phyloP scores from a whole-genome alignment of 306 rosid genomes.

The Sicyos baderoa region DNA sequence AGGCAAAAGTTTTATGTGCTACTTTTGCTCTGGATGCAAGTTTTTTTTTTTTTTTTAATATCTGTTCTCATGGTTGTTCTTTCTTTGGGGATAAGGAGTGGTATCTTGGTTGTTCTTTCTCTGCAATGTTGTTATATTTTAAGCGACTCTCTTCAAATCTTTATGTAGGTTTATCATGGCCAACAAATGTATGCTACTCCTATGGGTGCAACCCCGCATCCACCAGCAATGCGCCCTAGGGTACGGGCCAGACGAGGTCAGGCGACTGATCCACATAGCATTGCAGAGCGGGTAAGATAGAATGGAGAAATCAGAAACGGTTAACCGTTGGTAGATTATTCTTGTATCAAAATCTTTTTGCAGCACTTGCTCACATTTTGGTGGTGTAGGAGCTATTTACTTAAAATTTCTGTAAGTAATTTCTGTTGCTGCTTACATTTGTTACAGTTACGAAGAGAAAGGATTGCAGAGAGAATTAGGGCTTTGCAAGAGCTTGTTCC shows the following conservation, averaged over 20 bases:
- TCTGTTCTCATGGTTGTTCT: not conserved
- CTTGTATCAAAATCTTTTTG: not conserved
- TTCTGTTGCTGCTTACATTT: slow-evolving; percentile 13
- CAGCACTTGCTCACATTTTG: not conserved
- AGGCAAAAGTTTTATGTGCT: no score
- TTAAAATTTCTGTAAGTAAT: not conserved
- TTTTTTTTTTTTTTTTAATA: not conserved
- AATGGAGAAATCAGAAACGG: not conserved
- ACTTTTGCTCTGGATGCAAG: not conserved
- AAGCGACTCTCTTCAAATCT: slow-evolving; percentile 4
- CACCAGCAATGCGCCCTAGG: slow-evolving; percentile 92
- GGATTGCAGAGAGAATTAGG: slow-evolving; percentile 95
- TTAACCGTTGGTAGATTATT: not conserved
- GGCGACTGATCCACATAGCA: slow-evolving; percentile 99
- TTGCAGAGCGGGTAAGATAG: slow-evolving; percentile 82
- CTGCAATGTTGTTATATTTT: no score
- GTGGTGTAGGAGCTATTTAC: not conserved
- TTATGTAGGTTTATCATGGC: slow-evolving; percentile 68
- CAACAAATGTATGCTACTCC: slow-evolving; percentile 53
- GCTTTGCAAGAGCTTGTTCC: slow-evolving; percentile 97
- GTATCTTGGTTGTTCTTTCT: not conserved
- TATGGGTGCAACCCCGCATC: slow-evolving; percentile 60
- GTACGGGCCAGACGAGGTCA: slow-evolving; percentile 97
- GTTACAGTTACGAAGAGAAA: slow-evolving; percentile 87
- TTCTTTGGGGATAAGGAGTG: not conserved